Percentiles rank a stretch among this genome's conserved stretches.
Evolutionary conservation across 2,329 filamentous ascomycete species (phyloP).

Genomic region (Cucurbitaria berberidis): DNA sequence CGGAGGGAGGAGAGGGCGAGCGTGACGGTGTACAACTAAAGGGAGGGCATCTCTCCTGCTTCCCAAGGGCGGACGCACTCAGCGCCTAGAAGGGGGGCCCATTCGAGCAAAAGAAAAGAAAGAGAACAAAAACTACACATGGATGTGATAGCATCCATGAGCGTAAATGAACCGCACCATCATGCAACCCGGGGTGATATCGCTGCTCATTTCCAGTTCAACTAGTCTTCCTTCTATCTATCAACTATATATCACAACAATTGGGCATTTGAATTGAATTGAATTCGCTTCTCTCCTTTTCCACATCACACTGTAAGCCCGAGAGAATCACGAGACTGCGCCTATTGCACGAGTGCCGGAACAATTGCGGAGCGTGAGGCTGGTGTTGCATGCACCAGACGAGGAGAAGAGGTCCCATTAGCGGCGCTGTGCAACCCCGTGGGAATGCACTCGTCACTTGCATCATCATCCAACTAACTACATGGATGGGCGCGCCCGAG

Average conservation of each 20-base stretch:
- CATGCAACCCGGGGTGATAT: slow-evolving; percentile 23
- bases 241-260: too few relatives aligned
- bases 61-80: slow-evolving; percentile 36
- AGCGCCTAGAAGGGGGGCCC: slow-evolving; percentile 36
- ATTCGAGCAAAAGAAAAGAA: slow-evolving; percentile 45
- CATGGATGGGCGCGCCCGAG: too few relatives aligned
- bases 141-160: slow-evolving; percentile 28
- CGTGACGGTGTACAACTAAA: slow-evolving; percentile 49
- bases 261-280: too few relatives aligned
- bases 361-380: slow-evolving; percentile 32
- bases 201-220: slow-evolving; percentile 12
- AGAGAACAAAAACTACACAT: too few relatives aligned
- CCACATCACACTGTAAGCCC: too few relatives aligned
- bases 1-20: slow-evolving; percentile 39
- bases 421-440: slow-evolving; percentile 30
- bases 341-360: slow-evolving; percentile 13
- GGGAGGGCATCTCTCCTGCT: slow-evolving; percentile 36
- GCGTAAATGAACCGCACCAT: slow-evolving; percentile 26
- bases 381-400: slow-evolving; percentile 32
- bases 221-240: slow-evolving; percentile 24
- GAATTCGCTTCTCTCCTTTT: too few relatives aligned
- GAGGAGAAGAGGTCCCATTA: slow-evolving; percentile 13
- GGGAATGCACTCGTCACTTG: slow-evolving; percentile 28
- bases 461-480: too few relatives aligned
- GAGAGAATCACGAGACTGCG: slow-evolving; percentile 16